A percentile compares a stretch with the other conserved stretches of the same genome.
These are phyloP conservation scores for Cercophora newfieldiana DNA, from an alignment of 495 filamentous ascomycete genomes.

Conservation along the genomic window DNA sequence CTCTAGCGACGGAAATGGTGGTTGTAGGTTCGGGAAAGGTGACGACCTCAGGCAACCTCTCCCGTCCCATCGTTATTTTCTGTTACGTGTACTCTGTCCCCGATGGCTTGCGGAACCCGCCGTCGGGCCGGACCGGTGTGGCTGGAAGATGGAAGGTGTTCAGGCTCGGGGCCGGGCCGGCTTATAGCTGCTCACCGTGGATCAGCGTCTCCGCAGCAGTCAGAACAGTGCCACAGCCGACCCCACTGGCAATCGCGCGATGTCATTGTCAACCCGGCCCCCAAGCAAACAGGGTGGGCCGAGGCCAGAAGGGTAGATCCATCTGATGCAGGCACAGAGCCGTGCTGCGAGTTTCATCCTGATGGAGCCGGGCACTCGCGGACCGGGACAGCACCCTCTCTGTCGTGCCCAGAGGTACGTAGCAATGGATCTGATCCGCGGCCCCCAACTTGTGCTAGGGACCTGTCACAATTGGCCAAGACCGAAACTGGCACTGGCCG, in stretches of 20 bases:
- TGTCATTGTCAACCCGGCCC: not conserved
- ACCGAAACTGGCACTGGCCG: not conserved
- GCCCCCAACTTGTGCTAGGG: not conserved
- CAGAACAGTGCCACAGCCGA: not conserved
- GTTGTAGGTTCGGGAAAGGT: no score
- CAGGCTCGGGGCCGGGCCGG: not conserved
- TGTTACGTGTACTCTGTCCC: not conserved
- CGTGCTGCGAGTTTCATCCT: not conserved
- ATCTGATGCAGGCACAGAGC: slow-evolving; percentile 1
- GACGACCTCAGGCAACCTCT: no score
- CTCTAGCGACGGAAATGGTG: no score
- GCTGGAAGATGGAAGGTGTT: not conserved
- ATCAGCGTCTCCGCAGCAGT: not conserved
- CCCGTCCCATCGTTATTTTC: not conserved
- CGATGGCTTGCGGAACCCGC: not conserved
- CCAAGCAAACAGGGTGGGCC: not conserved
- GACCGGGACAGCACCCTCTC: not conserved
- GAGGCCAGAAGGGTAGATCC: not conserved
- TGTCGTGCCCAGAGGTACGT: no score
- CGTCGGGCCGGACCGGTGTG: not conserved
- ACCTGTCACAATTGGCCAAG: slow-evolving; percentile 6
- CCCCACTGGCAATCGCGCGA: not conserved
- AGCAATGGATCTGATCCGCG: not conserved
- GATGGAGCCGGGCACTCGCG: slow-evolving; percentile 1
- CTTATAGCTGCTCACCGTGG: not conserved